Evolutionary conservation across 768 basidiomycete species (phyloP).

Genomic region (Boletus tomentosulus): DNA sequence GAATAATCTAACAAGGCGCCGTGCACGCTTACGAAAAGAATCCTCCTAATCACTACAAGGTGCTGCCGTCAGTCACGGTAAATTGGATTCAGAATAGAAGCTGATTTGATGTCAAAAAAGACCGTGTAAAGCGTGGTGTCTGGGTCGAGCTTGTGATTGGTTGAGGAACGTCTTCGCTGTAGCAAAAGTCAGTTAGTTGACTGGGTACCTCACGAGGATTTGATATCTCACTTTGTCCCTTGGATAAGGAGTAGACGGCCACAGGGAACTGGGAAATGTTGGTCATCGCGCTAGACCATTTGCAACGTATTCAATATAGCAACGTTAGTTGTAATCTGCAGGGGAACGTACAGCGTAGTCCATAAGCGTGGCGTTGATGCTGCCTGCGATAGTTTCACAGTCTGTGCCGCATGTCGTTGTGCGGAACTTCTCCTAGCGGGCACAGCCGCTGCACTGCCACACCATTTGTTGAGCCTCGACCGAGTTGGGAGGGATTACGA

Average conservation of each 20-base stretch:
- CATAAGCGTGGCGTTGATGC: slow-evolving; percentile 38
- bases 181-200: neutral
- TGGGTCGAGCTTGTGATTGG: slow-evolving; percentile 44
- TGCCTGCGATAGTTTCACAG: no score
- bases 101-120: slow-evolving; percentile 56
- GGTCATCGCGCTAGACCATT: slow-evolving; percentile 42
- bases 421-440: no score
- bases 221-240: slow-evolving; percentile 42
- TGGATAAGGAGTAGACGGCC: slow-evolving; percentile 46
- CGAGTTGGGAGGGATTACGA: slow-evolving; percentile 40
- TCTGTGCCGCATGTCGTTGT: no score
- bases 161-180: slow-evolving; percentile 41
- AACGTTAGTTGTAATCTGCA: neutral
- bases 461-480: slow-evolving; percentile 43
- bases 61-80: slow-evolving; percentile 1
- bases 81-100: neutral
- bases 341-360: slow-evolving; percentile 45
- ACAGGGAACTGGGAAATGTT: slow-evolving; percentile 36
- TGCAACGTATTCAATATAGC: neutral
- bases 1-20: neutral
- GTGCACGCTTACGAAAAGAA: slow-evolving; percentile 33
- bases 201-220: neutral
- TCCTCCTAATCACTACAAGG: slow-evolving; percentile 40
- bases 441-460: no score
- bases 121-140: slow-evolving; percentile 46